A percentile compares a stretch with the other conserved stretches of the same genome.
Evolutionary conservation across 495 filamentous ascomycete genomes (phyloP).

Genomic region (Aspergillus incahuasiensis): DNA sequence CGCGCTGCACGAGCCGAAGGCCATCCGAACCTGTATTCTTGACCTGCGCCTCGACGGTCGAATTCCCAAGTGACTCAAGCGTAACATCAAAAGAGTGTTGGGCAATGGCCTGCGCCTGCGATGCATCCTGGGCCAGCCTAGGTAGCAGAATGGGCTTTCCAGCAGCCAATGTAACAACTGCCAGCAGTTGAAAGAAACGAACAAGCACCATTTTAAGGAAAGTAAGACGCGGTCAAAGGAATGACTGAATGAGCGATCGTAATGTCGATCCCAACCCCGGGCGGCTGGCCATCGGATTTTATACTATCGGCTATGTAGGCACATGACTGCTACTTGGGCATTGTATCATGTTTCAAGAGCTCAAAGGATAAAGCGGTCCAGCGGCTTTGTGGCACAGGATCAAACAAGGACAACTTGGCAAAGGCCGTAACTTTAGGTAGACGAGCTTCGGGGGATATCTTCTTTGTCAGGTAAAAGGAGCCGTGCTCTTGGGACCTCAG

Average conservation of each 20-base stretch:
- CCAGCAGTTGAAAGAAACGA: slow-evolving; percentile 14
- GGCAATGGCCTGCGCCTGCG: slow-evolving; percentile 18
- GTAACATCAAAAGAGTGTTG: slow-evolving; percentile 9
- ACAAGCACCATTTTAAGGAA: slow-evolving; percentile 15
- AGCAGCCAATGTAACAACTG: slow-evolving; percentile 19
- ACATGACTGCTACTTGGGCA: background rate
- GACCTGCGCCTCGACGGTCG: slow-evolving; percentile 13
- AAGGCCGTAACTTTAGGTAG: background rate
- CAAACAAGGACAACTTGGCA: slow-evolving; percentile 1
- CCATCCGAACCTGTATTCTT: slow-evolving; percentile 11
- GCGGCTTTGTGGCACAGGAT: background rate
- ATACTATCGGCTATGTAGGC: background rate
- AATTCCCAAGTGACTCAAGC: slow-evolving; percentile 14
- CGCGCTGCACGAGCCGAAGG: slow-evolving; percentile 14
- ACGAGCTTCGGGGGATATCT: background rate
- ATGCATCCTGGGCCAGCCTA: slow-evolving; percentile 10
- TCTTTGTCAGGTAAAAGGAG: background rate
- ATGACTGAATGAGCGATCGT: slow-evolving; percentile 2
- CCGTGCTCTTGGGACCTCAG: background rate
- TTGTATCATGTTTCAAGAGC: background rate
- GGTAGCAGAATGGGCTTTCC: slow-evolving; percentile 20
- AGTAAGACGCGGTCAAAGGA: background rate
- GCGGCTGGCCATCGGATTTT: background rate
- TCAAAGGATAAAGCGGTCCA: background rate
- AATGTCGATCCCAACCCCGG: background rate